Conservation (phyloP, 2,329 filamentous ascomycete species). For the Colletotrichum gigasporum region DNA sequence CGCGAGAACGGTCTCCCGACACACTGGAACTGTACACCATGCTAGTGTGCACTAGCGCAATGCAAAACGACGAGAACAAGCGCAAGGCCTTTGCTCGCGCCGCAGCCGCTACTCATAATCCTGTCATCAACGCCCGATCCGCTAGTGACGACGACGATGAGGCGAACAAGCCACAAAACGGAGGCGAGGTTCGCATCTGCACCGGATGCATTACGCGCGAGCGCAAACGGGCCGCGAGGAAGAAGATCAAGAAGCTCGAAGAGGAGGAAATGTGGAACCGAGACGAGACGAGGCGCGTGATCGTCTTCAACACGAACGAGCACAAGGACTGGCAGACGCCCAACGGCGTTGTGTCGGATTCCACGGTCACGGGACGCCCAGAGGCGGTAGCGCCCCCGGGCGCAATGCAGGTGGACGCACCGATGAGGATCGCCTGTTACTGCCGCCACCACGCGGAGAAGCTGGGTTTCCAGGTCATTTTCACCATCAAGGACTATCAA, state of each 20-base stretch:
- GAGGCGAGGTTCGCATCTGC: constrained; percentile 95
- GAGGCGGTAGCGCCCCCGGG: constrained; percentile 59
- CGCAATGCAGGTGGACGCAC: constrained; percentile 81
- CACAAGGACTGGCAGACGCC: constrained; percentile 82
- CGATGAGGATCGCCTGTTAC: constrained; percentile 97
- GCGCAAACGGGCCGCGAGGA: constrained; percentile 87
- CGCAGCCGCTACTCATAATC: constrained; percentile 52
- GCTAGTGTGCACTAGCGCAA: constrained; percentile 92
- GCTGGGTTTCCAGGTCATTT: constrained; percentile 89
- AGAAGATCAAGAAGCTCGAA: constrained; percentile 92
- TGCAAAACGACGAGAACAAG: constrained; percentile 75
- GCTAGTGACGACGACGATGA: constrained; percentile 64
- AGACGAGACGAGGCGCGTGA: constrained; percentile 81
- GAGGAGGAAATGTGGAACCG: constrained; percentile 89
- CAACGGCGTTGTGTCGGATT: constrained; percentile 44
- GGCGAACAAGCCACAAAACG: constrained; percentile 80
- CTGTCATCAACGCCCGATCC: constrained; percentile 35
- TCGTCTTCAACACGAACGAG: constrained; percentile 92
- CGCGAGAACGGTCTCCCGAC: constrained; percentile 72
- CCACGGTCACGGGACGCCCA: constrained; percentile 50
- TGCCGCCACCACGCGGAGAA: constrained; percentile 96
- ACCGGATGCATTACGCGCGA: constrained; percentile 91
- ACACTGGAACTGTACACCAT: constrained; percentile 82
- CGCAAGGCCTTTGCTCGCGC: constrained; percentile 73
- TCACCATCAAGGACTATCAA: constrained; percentile 87